A percentile compares a stretch with the other conserved stretches of the same genome.
Conservation (phyloP, 2,329 filamentous ascomycete species). For the Cladosporium sphaerospermum region DNA sequence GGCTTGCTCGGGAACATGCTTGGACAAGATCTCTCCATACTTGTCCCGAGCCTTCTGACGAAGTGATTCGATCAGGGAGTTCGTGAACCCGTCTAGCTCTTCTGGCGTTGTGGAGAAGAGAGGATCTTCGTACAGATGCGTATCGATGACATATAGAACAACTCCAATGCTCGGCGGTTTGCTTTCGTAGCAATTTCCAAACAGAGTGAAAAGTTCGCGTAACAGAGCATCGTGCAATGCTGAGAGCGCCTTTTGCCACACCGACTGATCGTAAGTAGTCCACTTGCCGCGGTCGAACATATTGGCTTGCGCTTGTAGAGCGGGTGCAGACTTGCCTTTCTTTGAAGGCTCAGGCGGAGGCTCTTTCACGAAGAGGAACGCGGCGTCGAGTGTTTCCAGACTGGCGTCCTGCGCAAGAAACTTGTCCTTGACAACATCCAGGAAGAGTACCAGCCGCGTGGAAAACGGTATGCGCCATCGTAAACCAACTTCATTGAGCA, state of each 20-base stretch:
- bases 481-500: conserved; percentile 76
- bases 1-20: conserved; percentile 71
- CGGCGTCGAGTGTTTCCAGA: conserved; percentile 73
- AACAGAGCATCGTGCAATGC: conserved; percentile 74
- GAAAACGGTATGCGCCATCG: conserved; percentile 86
- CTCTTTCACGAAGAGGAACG: conserved; percentile 76
- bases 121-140: conserved; percentile 73
- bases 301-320: conserved; percentile 28
- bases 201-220: conserved; percentile 78
- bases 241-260: conserved; percentile 69
- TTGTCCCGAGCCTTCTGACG: conserved; percentile 68
- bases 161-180: conserved; percentile 77
- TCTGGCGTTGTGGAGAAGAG: conserved; percentile 66
- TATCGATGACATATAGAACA: conserved; percentile 73
- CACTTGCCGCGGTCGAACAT: conserved; percentile 46
- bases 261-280: conserved; percentile 43
- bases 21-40: conserved; percentile 72
- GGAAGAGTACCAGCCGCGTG: conserved; percentile 69
- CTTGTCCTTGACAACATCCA: conserved; percentile 80
- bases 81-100: conserved; percentile 65
- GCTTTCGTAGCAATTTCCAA: conserved; percentile 82
- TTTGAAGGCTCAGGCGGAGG: conserved; percentile 51
- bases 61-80: conserved; percentile 66
- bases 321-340: conserved; percentile 45
- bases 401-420: conserved; percentile 77